Evolutionary conservation across 2,329 filamentous ascomycete species (phyloP), one percentile per base, ranked within the genome.

Genomic region (Ophiostoma ips): DNA sequence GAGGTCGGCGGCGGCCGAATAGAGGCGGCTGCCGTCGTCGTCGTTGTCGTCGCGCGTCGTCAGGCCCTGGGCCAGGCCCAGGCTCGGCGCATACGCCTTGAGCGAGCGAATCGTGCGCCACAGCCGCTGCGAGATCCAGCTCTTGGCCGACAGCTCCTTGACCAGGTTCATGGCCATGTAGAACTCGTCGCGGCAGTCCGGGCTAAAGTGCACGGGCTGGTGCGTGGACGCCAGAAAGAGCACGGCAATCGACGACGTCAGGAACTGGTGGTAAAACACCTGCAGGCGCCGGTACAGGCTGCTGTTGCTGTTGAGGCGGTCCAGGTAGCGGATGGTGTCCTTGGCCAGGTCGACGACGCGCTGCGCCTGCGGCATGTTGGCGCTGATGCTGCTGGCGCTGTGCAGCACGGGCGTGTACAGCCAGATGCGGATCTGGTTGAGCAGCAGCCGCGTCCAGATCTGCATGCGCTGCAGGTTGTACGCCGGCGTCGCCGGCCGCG

Each of bases 361-460:
- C 58, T 86, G 79, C 3, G 88, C 88, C 55, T 86, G 81, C 5
- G 70, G 66, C 47, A 81, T 73, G 60, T 94, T 83, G 51, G 83
- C 77, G 66, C 84, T 78, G 58, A 95, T 95, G 58, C 82, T 89
- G 12, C 79, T 84, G 3, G 86, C 80, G 16, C 84, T 90, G 63
- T 95, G 87, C 9, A 96, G 69, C 3, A 95, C 81, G 0, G 88
- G 88, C 0, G 87, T 85, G 63, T 94, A 89, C 28, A 95, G 84
- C 62, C 56, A 58, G 47, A 58, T 55, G 47, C 56, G 56, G 18
- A 58, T 55, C 56, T 94, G 88, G 59, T 95, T 95, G 38, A 87
- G 78, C 36, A 89, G 79, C 15, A 95, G 70, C 61, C 94, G 92
- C 16, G 92, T 82, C 63, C 92, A 80, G 44, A 95, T 82, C 53